Base-by-base conservation (phyloP, 768 basidiomycete species). In the Xerocomellus amylosporus region DNA sequence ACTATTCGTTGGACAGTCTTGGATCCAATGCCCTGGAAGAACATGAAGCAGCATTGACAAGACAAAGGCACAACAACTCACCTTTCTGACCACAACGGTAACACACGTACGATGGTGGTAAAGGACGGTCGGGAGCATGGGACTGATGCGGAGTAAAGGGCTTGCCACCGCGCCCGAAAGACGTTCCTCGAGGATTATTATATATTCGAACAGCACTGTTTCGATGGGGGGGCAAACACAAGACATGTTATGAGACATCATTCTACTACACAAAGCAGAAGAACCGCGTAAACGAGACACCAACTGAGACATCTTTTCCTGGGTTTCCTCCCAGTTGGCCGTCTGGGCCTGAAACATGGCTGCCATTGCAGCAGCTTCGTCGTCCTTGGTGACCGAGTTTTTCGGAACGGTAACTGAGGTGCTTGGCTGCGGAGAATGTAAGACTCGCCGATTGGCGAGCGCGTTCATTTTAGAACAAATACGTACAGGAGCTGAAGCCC, bases 301-400 rank as follows among this genome's bases (percentile, higher is more conserved):
- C 79, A 79, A 99, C 97, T 93, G 87, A 70, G 94, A 89, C 95
- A 99, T 98, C 82, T 96, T 93, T 81, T 98, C 94, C 77, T 98
- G 93, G 68, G 94, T 88, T 82, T 95, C 90, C 78, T 97, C 90
- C 97, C 96, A 99, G 73, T 94, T 91, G 59, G 90, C 86, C 38
- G 86, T 86, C 74, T 93, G 90, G 56, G 90, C 90, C 72, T 91
- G 88, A 72, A 98, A 95, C 91, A 99, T 97, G 63, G 95, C 95
- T n/a, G 88, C 89, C 80, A 99, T 90, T 34, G 92, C 88, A n/a
- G 88, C 90, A 30, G 88, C 90, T 70, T 98, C 97, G 58, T 97
- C 96, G 46, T 84, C 81, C 58, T 81, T 77, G 2, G 79, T 75
- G 20, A 79, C 79, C 17, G 71, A 65, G 45, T 61, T 72, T 40